A percentile compares a stretch with the other conserved stretches of the same genome.
phyloP scores from a whole-genome alignment of 148 eudicot species.

The Polygonum aviculare region DNA sequence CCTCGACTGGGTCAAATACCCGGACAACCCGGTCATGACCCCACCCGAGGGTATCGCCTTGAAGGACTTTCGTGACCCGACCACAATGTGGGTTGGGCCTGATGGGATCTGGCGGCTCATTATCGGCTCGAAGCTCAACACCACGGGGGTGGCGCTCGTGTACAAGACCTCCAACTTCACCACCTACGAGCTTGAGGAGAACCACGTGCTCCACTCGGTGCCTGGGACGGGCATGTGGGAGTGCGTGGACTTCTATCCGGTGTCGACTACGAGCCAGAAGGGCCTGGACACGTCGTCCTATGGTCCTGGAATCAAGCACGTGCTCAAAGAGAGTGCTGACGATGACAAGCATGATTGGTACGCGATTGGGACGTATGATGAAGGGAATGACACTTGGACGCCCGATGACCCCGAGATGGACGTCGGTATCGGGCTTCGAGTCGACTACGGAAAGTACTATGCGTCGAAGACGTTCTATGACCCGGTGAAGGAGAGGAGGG shows the following conservation, averaged over 20 bases:
- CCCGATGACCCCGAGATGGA: slow-evolving; percentile 75
- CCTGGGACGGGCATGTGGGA: slow-evolving; percentile 99
- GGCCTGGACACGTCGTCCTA: slow-evolving; percentile 65
- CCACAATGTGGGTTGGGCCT: slow-evolving; percentile 61
- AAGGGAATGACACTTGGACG: slow-evolving; percentile 42
- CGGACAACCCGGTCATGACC: slow-evolving; percentile 61
- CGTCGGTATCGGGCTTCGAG: slow-evolving; percentile 69
- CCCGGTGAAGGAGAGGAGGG: slow-evolving; percentile 51
- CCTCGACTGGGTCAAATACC: slow-evolving; percentile 69
- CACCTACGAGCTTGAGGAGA: slow-evolving; percentile 46
- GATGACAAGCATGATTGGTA: slow-evolving; percentile 60
- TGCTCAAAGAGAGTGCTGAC: slow-evolving; percentile 72
- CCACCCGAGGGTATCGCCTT: slow-evolving; percentile 64
- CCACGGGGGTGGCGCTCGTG: slow-evolving; percentile 59
- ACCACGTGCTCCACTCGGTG: slow-evolving; percentile 45
- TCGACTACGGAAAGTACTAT: slow-evolving; percentile 76
- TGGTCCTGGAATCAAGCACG: slow-evolving; percentile 66
- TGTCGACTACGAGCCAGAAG: slow-evolving; percentile 35
- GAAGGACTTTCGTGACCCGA: slow-evolving; percentile 75
- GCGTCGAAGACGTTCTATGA: slow-evolving; percentile 92
- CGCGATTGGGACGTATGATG: slow-evolving; percentile 61
- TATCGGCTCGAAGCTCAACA: slow-evolving; percentile 60
- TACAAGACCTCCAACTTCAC: slow-evolving; percentile 54
- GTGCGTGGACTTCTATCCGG: slow-evolving; percentile 81
- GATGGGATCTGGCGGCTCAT: slow-evolving; percentile 70